These are phyloP conservation scores for Kwoniella sp. DNA, from an alignment of 768 basidiomycete genomes.

Conservation along the genomic window DNA sequence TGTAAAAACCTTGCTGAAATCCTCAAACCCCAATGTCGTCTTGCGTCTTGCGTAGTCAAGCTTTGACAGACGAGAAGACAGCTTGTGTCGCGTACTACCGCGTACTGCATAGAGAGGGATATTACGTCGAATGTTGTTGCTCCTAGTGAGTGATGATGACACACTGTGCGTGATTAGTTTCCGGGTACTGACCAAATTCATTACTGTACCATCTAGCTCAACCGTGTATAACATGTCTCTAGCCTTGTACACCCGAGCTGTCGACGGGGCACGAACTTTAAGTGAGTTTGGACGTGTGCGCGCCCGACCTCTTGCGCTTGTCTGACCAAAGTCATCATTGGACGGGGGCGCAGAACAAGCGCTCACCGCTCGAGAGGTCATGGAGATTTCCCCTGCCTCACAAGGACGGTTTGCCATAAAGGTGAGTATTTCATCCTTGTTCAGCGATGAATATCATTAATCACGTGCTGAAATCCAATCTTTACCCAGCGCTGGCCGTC, in stretches of 20 bases:
- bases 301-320: too few species aligned
- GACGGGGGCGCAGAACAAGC: conserved; percentile 34
- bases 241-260: conserved; percentile 34
- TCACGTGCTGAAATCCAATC: background rate
- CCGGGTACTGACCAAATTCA: too few species aligned
- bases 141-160: conserved; percentile 47
- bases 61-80: conserved; percentile 31
- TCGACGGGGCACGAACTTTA: conserved; percentile 37
- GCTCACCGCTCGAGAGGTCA: conserved; percentile 43
- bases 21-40: background rate
- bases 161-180: too few species aligned
- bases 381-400: conserved; percentile 35
- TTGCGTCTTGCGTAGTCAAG: conserved; percentile 21
- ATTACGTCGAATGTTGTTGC: conserved; percentile 33
- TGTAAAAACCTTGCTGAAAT: background rate
- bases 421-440: conserved; percentile 4
- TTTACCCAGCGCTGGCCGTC: conserved; percentile 15
- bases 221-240: conserved; percentile 39
- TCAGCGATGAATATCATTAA: background rate
- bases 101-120: conserved; percentile 29
- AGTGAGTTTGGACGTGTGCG: conserved; percentile 30
- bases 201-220: too few species aligned
- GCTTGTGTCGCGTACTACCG: conserved; percentile 39
- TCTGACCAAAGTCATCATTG: too few species aligned
- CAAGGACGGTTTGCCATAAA: conserved; percentile 29